phyloP scores from a whole-genome alignment of 2,329 filamentous ascomycete species.

The Neonectria coccinea region DNA sequence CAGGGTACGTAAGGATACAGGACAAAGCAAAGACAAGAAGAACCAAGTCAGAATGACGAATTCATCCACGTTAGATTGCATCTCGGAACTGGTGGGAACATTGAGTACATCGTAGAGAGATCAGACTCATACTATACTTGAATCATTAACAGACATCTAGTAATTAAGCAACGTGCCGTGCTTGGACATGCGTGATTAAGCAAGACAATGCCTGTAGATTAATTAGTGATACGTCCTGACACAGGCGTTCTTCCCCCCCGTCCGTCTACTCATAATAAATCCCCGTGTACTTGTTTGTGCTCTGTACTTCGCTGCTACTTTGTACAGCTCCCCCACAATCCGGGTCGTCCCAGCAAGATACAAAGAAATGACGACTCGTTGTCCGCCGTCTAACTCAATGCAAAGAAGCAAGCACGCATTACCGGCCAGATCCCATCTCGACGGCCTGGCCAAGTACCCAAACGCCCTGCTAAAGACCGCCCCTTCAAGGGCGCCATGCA shows the following conservation, averaged over 20 bases:
- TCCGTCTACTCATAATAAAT: background rate
- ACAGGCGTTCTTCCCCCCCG: background rate
- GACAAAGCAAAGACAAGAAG: too few species aligned
- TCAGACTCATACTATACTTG: background rate
- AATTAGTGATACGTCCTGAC: background rate
- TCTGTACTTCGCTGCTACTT: background rate
- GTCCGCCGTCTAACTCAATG: background rate
- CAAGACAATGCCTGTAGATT: background rate
- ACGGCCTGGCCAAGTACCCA: conserved; percentile 14
- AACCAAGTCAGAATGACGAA: background rate
- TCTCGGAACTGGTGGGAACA: background rate
- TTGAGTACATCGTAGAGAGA: background rate
- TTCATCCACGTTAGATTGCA: background rate
- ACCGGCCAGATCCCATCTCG: background rate
- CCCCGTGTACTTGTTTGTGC: background rate
- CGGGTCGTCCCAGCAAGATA: conserved; percentile 5
- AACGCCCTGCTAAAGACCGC: conserved; percentile 22
- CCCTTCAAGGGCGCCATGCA: conserved; percentile 11
- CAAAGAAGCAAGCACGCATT: background rate
- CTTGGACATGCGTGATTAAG: background rate
- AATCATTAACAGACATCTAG: background rate
- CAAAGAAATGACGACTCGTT: background rate
- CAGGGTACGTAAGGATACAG: too few species aligned
- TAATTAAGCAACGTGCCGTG: background rate
- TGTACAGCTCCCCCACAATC: background rate